Conservation (phyloP, 495 filamentous ascomycete species). For the Aspergillus heteromorphus region DNA sequence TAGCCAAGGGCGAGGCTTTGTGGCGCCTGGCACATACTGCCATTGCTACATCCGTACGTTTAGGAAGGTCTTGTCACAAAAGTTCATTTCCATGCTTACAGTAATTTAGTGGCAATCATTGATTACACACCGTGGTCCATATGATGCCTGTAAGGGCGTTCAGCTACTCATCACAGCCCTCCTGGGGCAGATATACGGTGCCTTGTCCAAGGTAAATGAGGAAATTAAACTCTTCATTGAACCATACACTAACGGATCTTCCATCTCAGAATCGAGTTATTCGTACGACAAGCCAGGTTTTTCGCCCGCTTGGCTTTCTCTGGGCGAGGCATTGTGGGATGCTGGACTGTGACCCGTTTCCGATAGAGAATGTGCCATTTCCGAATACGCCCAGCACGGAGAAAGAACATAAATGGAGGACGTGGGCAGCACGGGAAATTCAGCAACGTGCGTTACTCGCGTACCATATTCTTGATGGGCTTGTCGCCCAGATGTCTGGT, state of each 20-base stretch:
- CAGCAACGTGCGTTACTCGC: slow-evolving; percentile 44
- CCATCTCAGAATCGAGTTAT: slow-evolving; percentile 32
- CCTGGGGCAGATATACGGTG: slow-evolving; percentile 43
- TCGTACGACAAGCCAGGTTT: slow-evolving; percentile 43
- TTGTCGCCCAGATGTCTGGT: slow-evolving; percentile 44
- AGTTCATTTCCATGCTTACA: not conserved
- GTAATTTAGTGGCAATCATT: slow-evolving; percentile 38
- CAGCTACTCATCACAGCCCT: slow-evolving; percentile 45
- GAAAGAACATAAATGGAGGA: slow-evolving; percentile 39
- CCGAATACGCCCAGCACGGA: slow-evolving; percentile 25
- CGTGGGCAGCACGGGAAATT: slow-evolving; percentile 43
- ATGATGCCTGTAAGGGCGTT: slow-evolving; percentile 43
- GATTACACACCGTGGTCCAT: slow-evolving; percentile 41
- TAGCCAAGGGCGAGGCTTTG: slow-evolving; percentile 43
- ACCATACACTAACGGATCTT: not conserved
- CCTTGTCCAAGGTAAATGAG: slow-evolving; percentile 33
- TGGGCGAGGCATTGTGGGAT: slow-evolving; percentile 47
- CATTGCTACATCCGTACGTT: slow-evolving; percentile 38
- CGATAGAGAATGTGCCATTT: slow-evolving; percentile 32
- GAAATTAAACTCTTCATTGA: not conserved
- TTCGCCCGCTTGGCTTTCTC: slow-evolving; percentile 44
- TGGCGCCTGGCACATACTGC: slow-evolving; percentile 46
- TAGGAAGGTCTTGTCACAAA: not conserved
- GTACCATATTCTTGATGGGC: slow-evolving; percentile 44
- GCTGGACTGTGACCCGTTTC: slow-evolving; percentile 34